A percentile compares a stretch with the other conserved stretches of the same genome.
Conservation (phyloP, 768 basidiomycete species). For the Phanerodontia chrysosporium region DNA sequence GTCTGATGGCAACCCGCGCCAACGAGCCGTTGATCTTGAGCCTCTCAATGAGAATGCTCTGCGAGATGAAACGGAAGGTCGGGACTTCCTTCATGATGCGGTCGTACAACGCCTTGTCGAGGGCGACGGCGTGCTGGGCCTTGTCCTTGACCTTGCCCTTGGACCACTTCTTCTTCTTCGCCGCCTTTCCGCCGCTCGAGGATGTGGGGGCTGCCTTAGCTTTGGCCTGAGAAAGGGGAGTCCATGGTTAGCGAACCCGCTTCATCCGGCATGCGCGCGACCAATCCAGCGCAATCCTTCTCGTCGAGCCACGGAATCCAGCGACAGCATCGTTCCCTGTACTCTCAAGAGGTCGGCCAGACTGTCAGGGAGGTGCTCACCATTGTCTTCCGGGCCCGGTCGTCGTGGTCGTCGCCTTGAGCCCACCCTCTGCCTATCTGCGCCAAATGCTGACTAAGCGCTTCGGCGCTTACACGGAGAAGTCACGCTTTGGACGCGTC, state of each 20-base stretch:
- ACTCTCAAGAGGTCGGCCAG: not conserved
- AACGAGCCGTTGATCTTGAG: conserved; percentile 95
- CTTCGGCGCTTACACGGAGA: not conserved
- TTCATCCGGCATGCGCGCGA: conserved; percentile 19
- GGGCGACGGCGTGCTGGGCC: conserved; percentile 92
- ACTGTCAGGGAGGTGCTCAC: conserved; percentile 20
- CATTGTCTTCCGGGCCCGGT: conserved; percentile 29
- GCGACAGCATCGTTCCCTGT: not conserved
- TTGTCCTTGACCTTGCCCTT: conserved; percentile 99
- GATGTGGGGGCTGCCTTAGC: conserved; percentile 73
- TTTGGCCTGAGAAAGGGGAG: conserved; percentile 30
- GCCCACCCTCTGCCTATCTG: conserved; percentile 1
- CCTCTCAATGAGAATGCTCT: conserved; percentile 97
- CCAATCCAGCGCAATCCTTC: conserved; percentile 25
- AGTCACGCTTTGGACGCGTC: conserved; percentile 7
- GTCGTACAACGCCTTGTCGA: conserved; percentile 91
- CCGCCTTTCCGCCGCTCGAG: conserved; percentile 76
- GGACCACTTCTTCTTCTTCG: conserved; percentile 99
- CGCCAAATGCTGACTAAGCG: conserved; percentile 9
- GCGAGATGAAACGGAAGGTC: conserved; percentile 97
- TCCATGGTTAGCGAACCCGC: conserved; percentile 11
- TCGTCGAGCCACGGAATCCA: conserved; percentile 2
- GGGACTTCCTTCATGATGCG: conserved; percentile 98
- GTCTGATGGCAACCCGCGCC: conserved; percentile 85
- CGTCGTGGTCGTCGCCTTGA: conserved; percentile 18